phyloP scores from a whole-genome alignment of 176 grass and related monocot genomes.

The Otatea glauca region DNA sequence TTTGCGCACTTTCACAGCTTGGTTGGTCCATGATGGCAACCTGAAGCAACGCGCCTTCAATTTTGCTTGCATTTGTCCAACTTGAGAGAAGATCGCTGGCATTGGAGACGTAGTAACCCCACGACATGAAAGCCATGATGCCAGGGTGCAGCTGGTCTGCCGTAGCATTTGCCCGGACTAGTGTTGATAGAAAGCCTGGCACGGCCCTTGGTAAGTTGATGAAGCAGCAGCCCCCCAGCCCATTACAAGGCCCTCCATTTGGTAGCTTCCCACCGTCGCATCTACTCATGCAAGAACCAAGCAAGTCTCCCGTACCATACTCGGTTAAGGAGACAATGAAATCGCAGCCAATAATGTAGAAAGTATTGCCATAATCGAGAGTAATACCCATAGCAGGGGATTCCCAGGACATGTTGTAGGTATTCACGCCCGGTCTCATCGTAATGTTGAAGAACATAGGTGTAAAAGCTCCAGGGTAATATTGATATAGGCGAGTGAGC shows the following conservation, averaged over 20 bases:
- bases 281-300: not conserved
- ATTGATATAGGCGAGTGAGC: not conserved
- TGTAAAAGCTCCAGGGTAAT: accelerated
- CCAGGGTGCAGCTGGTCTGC: not conserved
- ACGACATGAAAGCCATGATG: not conserved
- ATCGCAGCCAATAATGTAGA: not conserved
- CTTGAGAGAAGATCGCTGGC: not conserved
- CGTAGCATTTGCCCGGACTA: not conserved
- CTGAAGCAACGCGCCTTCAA: accelerated
- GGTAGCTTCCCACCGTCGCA: not conserved
- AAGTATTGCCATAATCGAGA: accelerated
- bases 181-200: not conserved
- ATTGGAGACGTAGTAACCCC: accelerated
- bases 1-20: constrained; percentile 28
- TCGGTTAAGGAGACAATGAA: not conserved
- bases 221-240: constrained; percentile 28
- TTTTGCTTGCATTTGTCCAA: not conserved
- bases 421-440: not conserved
- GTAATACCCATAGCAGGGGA: not conserved
- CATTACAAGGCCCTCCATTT: not conserved
- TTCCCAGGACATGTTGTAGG: not conserved
- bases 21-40: constrained; percentile 38
- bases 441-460: not conserved
- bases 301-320: accelerated
- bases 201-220: not conserved